Base-by-base conservation (phyloP, 148 eudicot genomes). In the Simmondsia chinensis region DNA sequence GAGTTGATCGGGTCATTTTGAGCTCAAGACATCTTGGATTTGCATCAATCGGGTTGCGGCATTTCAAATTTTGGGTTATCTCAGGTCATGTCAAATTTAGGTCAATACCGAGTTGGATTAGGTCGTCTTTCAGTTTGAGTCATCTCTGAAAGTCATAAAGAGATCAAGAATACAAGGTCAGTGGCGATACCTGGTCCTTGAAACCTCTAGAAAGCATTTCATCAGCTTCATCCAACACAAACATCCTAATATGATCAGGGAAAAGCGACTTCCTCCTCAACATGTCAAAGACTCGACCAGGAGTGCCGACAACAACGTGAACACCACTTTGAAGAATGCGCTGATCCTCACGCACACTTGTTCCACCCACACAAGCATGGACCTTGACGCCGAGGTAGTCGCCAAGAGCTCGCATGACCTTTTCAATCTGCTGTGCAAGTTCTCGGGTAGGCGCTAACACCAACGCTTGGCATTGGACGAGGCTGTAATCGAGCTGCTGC, bases 271-370 rank as follows among this genome's bases (percentile, higher is more conserved):
- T 53, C 45, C 76, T 60, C 14, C 76, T 44, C 38, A 65, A 39
- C 76, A 71, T 60, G 54, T 71, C 76, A 42, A 71, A 65, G 36
- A 71, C 72, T 56, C 76, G 72, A 42, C 76, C 76, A 25, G 76
- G 76, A 20, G 76, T 71, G 43, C 76, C 76, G 43, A 71, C 72
- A 47, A 71, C 76, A 52, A 71, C 76, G 33, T 71, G 76, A 32
- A 71, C 76, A 26, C 76, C 72, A 52, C 48, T 48, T 43, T 56
- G 57, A 14, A 69, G 74, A 18, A 71, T 65, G 34, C 64, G 72
- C 19, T 60, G 76, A 65, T 65, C 76, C 60, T 71, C 71, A 27
- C 76, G 59, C 5, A 65, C 76, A 26, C 61, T 65, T 10, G 71
- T 71, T 1, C 72, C 76, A 30, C 72, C 76, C 19, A 71, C 68